phyloP scores from a whole-genome alignment of 805 yeast species.

The Geotrichum ghanense region DNA sequence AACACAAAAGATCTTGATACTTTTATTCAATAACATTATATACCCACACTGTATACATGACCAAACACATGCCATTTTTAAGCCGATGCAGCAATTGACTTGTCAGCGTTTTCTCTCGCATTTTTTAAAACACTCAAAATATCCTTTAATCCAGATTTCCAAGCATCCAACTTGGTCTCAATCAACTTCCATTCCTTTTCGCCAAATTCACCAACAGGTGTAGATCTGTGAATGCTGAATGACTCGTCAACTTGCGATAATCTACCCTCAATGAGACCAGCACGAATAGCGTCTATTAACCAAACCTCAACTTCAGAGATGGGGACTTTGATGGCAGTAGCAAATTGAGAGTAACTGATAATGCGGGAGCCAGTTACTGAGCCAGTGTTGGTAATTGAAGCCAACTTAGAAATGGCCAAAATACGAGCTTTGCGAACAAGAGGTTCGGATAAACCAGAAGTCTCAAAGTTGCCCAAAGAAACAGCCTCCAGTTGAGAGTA shows the following conservation, averaged over 20 bases:
- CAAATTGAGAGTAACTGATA: constrained; percentile 25
- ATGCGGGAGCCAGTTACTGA: constrained; percentile 8
- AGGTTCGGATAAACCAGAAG: constrained; percentile 7
- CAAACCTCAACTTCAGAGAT: constrained; percentile 27
- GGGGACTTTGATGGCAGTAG: constrained; percentile 21
- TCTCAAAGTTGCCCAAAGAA: constrained; percentile 22
- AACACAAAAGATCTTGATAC: too few species aligned
- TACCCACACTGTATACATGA: too few species aligned
- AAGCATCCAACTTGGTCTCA: constrained; percentile 23
- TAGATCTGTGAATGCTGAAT: constrained; percentile 28
- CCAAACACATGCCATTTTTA: too few species aligned
- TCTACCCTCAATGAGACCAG: constrained; percentile 32
- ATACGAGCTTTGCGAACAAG: not conserved
- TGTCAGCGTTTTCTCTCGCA: constrained; percentile 19
- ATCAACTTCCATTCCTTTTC: constrained; percentile 28
- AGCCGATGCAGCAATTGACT: not conserved
- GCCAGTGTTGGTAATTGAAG: constrained; percentile 22
- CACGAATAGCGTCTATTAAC: constrained; percentile 32
- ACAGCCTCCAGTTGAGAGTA: constrained; percentile 20
- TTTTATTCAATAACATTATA: too few species aligned
- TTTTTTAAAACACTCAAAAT: constrained; percentile 21
- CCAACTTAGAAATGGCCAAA: not conserved
- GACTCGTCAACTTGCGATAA: constrained; percentile 29
- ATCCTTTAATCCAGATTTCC: constrained; percentile 26
- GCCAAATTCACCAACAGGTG: constrained; percentile 27